A percentile compares a stretch with the other conserved stretches of the same genome.
These are phyloP conservation scores for Zea luxurians DNA, from an alignment of 176 grass and related monocot genomes.

Conservation along the genomic window DNA sequence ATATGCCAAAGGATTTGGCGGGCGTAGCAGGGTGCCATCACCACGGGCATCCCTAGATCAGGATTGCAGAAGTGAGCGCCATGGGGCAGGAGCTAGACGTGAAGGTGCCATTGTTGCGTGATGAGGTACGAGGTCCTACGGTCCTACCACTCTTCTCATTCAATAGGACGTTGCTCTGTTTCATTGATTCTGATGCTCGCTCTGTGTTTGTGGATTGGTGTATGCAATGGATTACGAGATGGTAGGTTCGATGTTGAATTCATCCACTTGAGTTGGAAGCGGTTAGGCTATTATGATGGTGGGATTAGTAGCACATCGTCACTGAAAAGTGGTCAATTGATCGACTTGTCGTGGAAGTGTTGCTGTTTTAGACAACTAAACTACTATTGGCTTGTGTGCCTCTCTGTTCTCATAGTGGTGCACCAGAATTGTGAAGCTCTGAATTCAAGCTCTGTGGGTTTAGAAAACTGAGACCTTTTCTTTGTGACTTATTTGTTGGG, in stretches of 20 bases:
- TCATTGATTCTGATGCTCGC: neutral
- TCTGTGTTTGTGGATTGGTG: neutral
- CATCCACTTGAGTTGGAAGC: neutral
- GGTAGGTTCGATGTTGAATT: neutral
- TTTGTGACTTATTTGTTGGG: too few relatives aligned
- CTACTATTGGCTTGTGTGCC: too few relatives aligned
- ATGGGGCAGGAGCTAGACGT: neutral
- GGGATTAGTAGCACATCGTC: too few relatives aligned
- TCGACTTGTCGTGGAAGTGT: neutral
- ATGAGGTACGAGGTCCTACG: constrained; percentile 31
- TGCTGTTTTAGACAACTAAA: too few relatives aligned
- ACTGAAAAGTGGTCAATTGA: constrained; percentile 10
- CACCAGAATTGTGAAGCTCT: too few relatives aligned
- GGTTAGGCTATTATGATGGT: too few relatives aligned
- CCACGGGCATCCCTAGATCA: constrained; percentile 58
- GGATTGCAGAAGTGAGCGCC: constrained; percentile 34
- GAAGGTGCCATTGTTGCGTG: constrained; percentile 22
- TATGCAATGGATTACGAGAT: neutral
- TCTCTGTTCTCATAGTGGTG: too few relatives aligned
- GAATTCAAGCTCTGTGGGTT: neutral
- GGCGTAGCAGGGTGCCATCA: constrained; percentile 46
- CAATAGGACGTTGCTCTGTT: neutral
- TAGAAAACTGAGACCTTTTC: too few relatives aligned
- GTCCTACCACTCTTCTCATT: constrained; percentile 3
- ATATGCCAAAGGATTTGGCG: constrained; percentile 56